Conservation (phyloP, 495 filamentous ascomycete genomes). For the Neurospora sp. region DNA sequence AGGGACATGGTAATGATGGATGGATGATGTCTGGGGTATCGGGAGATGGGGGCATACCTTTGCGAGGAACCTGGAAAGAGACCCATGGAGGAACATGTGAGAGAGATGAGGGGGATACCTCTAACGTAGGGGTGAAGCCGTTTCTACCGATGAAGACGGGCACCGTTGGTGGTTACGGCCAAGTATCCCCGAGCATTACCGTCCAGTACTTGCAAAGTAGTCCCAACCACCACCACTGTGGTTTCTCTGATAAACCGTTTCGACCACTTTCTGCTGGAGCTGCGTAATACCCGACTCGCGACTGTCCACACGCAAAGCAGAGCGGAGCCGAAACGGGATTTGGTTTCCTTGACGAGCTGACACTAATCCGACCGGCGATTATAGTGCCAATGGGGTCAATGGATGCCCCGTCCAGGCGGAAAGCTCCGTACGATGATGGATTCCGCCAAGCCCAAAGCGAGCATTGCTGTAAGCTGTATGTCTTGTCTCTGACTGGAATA, state of each 20-base stretch:
- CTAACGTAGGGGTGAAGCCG: not conserved
- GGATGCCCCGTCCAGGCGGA: not conserved
- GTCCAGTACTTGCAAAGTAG: not conserved
- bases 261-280: not conserved
- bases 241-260: not conserved
- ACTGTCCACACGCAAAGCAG: not conserved
- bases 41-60: not conserved
- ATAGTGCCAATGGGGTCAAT: not conserved
- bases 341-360: not conserved
- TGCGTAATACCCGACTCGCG: not conserved
- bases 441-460: not conserved
- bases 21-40: not conserved
- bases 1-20: not conserved
- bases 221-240: not conserved
- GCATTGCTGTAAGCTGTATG: not conserved
- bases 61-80: not conserved
- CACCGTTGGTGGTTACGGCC: not conserved
- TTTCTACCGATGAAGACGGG: not conserved
- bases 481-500: not conserved
- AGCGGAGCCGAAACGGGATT: not conserved
- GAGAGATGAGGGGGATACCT: not conserved
- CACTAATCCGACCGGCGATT: not conserved
- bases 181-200: not conserved
- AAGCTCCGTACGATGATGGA: not conserved
- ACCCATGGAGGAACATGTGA: not conserved